Conservation (phyloP, 768 basidiomycete species). For the Trichaptum fuscoviolaceum region DNA sequence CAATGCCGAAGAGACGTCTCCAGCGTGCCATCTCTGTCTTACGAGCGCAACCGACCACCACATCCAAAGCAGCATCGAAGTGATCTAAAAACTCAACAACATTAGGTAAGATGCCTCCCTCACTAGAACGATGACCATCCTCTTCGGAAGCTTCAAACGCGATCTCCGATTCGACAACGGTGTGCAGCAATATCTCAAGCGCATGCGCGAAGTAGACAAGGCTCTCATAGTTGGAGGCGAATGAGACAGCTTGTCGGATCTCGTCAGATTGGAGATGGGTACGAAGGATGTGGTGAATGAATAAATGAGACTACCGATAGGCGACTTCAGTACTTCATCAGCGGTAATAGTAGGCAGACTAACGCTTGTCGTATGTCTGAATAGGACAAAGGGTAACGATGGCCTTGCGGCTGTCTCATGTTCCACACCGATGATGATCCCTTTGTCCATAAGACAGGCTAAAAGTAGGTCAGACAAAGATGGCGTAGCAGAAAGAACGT, state of each 20-base stretch:
- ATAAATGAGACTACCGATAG: slow-evolving; percentile 75
- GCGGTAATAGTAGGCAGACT: slow-evolving; percentile 23
- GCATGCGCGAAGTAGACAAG: slow-evolving; percentile 93
- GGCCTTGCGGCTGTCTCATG: slow-evolving; percentile 73
- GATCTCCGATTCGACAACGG: slow-evolving; percentile 81
- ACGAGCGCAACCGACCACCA: slow-evolving; percentile 92
- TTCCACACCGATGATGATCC: slow-evolving; percentile 95
- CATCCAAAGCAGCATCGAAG: slow-evolving; percentile 86
- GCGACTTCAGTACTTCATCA: slow-evolving; percentile 1
- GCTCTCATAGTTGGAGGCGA: slow-evolving; percentile 81
- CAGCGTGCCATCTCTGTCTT: slow-evolving; percentile 94
- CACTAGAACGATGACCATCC: slow-evolving; percentile 12
- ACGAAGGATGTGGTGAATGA: slow-evolving; percentile 85
- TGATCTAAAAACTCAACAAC: slow-evolving; percentile 92
- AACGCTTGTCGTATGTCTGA: slow-evolving; percentile 87
- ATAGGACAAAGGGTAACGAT: slow-evolving; percentile 84
- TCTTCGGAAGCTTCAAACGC: slow-evolving; percentile 22
- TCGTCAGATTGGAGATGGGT: slow-evolving; percentile 67
- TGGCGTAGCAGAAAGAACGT: slow-evolving; percentile 8
- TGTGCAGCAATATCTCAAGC: slow-evolving; percentile 90
- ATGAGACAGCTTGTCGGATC: slow-evolving; percentile 59
- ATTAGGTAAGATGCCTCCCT: slow-evolving; percentile 47
- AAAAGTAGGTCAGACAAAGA: slow-evolving; percentile 4
- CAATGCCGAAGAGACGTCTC: slow-evolving; percentile 82
- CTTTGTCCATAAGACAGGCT: slow-evolving; percentile 99